Conservation (phyloP, 1,139 yeast species). For the Yueomyces sp. region DNA sequence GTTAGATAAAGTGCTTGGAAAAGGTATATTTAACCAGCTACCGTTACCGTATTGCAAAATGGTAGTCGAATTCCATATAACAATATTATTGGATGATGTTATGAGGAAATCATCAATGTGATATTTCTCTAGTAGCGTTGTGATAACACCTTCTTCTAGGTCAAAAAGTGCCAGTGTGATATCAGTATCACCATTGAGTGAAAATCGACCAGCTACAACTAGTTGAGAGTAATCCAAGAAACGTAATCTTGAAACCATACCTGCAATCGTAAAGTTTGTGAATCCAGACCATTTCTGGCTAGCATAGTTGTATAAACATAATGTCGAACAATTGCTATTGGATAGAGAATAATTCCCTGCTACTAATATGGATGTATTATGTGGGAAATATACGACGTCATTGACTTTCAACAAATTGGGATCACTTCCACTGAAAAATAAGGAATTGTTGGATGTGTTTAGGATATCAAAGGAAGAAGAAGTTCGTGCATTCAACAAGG, state of each 20-base stretch:
- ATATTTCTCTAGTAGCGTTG: background rate
- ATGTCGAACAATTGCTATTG: slow-evolving; percentile 42
- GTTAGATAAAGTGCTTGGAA: too few species aligned
- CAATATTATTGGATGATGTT: too few species aligned
- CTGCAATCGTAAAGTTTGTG: slow-evolving; percentile 32
- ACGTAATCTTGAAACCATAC: slow-evolving; percentile 42
- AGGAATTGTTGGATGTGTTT: slow-evolving; percentile 13
- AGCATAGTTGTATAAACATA: slow-evolving; percentile 56
- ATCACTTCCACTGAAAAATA: slow-evolving; percentile 14
- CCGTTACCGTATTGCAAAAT: too few species aligned
- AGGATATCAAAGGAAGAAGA: slow-evolving; percentile 5
- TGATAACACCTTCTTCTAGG: slow-evolving; percentile 1
- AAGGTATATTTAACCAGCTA: too few species aligned
- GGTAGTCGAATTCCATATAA: too few species aligned
- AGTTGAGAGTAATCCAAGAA: slow-evolving; percentile 40
- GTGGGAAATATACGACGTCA: slow-evolving; percentile 41
- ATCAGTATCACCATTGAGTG: slow-evolving; percentile 3
- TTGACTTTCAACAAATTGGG: slow-evolving; percentile 31
- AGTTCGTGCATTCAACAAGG: slow-evolving; percentile 13
- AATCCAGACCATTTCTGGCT: slow-evolving; percentile 43
- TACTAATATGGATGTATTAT: slow-evolving; percentile 42
- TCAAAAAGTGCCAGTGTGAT: slow-evolving; percentile 12
- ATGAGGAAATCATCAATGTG: too few species aligned
- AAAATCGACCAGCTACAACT: slow-evolving; percentile 51
- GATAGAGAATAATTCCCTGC: slow-evolving; percentile 71